Evolutionary conservation across 2,329 filamentous ascomycete species (phyloP).

Genomic region (Teratosphaeria epicoccoides): DNA sequence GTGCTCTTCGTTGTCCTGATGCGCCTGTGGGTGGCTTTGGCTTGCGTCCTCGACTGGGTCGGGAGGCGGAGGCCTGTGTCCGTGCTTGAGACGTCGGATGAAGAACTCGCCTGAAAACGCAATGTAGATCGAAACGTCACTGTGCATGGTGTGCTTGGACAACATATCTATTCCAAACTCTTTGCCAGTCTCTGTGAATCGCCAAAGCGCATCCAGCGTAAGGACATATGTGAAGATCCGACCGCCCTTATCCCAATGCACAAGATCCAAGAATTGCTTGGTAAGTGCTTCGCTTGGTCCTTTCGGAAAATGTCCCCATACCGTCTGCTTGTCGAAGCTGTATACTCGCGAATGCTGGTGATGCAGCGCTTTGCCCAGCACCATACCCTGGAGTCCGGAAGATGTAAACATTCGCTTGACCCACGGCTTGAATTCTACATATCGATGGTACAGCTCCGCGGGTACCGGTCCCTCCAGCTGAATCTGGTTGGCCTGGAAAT

Average conservation of each 20-base stretch:
- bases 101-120: conserved; percentile 93
- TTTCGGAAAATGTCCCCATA: conserved; percentile 53
- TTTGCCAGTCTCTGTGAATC: conserved; percentile 91
- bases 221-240: conserved; percentile 87
- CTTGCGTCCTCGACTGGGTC: conserved; percentile 38
- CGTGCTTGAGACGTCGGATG: conserved; percentile 56
- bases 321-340: conserved; percentile 69
- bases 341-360: conserved; percentile 85
- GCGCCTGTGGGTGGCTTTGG: conserved; percentile 31
- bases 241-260: conserved; percentile 74
- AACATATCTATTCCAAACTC: conserved; percentile 90
- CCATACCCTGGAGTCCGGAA: conserved; percentile 63
- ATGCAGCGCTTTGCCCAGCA: conserved; percentile 76
- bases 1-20: conserved; percentile 36
- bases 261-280: conserved; percentile 72
- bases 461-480: conserved; percentile 79
- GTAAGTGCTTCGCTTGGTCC: conserved; percentile 59
- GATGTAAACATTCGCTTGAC: conserved; percentile 80
- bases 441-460: conserved; percentile 72
- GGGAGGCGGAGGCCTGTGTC: conserved; percentile 28
- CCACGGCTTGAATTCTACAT: conserved; percentile 84
- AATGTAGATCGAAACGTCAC: conserved; percentile 80
- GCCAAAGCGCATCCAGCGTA: conserved; percentile 73
- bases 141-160: conserved; percentile 96
- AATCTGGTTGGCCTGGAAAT: conserved; percentile 87